Evolutionary conservation across 352 stramenopile genomes (phyloP).

Genomic region (Pythium inflatum): DNA sequence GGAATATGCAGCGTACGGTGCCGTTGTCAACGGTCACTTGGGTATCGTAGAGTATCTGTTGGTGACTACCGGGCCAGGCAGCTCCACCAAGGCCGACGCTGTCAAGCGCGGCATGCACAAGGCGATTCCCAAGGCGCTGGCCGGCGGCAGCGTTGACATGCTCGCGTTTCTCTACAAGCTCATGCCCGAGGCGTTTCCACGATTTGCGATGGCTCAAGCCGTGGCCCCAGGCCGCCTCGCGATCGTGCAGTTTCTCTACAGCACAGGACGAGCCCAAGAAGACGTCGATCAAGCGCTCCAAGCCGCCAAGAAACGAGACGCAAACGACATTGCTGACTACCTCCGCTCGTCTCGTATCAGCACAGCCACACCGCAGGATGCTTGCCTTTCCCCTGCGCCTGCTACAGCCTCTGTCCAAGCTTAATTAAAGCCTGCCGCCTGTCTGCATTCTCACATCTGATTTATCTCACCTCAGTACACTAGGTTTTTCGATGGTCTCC

Average conservation of each 20-base stretch:
- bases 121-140: not conserved
- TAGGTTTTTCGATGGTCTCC: too few species aligned
- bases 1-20: not conserved
- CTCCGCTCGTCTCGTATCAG: too few species aligned
- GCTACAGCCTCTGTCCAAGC: too few species aligned
- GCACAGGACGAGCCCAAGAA: not conserved
- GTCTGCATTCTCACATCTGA: too few species aligned
- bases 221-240: not conserved
- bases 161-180: not conserved
- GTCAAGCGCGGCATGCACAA: not conserved
- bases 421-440: too few species aligned
- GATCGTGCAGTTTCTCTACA: not conserved
- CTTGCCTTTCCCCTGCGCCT: too few species aligned
- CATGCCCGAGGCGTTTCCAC: not conserved
- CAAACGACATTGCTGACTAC: not conserved
- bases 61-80: not conserved
- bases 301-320: not conserved
- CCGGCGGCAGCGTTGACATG: not conserved
- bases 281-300: not conserved
- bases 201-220: not conserved
- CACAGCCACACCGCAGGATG: too few species aligned
- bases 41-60: conserved; percentile 16
- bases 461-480: too few species aligned
- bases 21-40: not conserved
- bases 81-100: not conserved